A percentile compares a stretch with the other conserved stretches of the same genome.
These are phyloP conservation scores for Colletotrichum destructivum DNA, from an alignment of 2,329 filamentous ascomycete species.

Conservation along the genomic window DNA sequence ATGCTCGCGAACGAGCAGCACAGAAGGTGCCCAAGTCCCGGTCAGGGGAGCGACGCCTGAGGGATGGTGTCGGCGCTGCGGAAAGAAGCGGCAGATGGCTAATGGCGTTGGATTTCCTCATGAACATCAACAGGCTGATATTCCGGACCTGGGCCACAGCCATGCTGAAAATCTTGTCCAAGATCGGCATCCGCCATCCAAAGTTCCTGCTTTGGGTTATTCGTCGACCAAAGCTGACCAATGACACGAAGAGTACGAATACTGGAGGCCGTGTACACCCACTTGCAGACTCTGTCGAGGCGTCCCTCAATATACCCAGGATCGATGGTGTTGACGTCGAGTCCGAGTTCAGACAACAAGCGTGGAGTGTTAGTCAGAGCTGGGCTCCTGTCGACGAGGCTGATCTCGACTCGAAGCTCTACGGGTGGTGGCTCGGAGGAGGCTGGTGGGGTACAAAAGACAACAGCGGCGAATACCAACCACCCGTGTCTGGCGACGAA, in stretches of 20 bases:
- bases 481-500: constrained; percentile 54
- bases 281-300: neutral
- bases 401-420: constrained; percentile 81
- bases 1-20: constrained; percentile 78
- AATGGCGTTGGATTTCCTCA: constrained; percentile 81
- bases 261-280: constrained; percentile 10
- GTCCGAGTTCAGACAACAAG: constrained; percentile 78
- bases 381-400: constrained; percentile 68
- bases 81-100: constrained; percentile 86
- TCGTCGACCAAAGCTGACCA: constrained; percentile 52
- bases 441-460: constrained; percentile 90
- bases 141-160: constrained; percentile 71
- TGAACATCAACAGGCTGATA: constrained; percentile 79
- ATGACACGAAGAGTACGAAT: constrained; percentile 34
- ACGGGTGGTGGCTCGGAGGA: constrained; percentile 86
- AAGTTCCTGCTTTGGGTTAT: constrained; percentile 73
- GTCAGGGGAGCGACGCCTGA: constrained; percentile 60
- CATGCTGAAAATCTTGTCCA: constrained; percentile 67
- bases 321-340: constrained; percentile 85
- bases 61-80: constrained; percentile 82
- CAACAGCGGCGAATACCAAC: constrained; percentile 82
- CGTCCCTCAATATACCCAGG: constrained; percentile 67
- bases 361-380: constrained; percentile 57
- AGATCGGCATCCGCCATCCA: constrained; percentile 74
- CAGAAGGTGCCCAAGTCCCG: constrained; percentile 68